Evolutionary conservation across 2,329 filamentous ascomycete species (phyloP).

Genomic region (Cercospora sojina): DNA sequence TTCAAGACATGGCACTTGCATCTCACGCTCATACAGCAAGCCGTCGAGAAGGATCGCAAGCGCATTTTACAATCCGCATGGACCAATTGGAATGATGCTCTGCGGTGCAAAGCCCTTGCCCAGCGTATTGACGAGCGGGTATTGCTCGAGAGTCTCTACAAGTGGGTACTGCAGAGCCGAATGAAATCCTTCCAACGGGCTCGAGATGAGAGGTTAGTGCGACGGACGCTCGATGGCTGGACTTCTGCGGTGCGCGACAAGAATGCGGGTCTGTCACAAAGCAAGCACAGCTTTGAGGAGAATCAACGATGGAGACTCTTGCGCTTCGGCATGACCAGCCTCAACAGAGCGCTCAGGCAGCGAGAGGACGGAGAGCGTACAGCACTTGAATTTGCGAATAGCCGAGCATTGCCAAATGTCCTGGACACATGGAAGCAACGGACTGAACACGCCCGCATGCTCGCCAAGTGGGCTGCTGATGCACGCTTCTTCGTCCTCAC

Average conservation of each 20-base stretch:
- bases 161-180: slow-evolving; percentile 57
- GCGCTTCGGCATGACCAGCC: slow-evolving; percentile 30
- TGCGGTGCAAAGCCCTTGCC: slow-evolving; percentile 55
- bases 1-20: slow-evolving; percentile 53
- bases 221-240: slow-evolving; percentile 26
- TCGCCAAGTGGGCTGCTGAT: slow-evolving; percentile 56
- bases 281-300: slow-evolving; percentile 29
- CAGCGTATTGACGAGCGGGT: slow-evolving; percentile 57
- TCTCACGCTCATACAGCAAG: slow-evolving; percentile 41
- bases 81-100: slow-evolving; percentile 61
- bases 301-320: slow-evolving; percentile 32
- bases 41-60: slow-evolving; percentile 51
- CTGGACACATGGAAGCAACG: slow-evolving; percentile 41
- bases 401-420: slow-evolving; percentile 41
- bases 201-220: slow-evolving; percentile 30
- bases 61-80: slow-evolving; percentile 58
- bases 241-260: slow-evolving; percentile 15
- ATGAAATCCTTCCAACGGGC: slow-evolving; percentile 44
- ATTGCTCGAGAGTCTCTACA: slow-evolving; percentile 57
- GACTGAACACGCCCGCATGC: slow-evolving; percentile 45
- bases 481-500: slow-evolving; percentile 58
- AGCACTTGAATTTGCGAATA: slow-evolving; percentile 45
- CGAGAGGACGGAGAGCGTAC: slow-evolving; percentile 40
- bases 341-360: slow-evolving; percentile 33
- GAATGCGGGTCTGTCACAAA: slow-evolving; percentile 19